These are phyloP conservation scores for Annulohypoxylon maeteangense DNA, from an alignment of 495 filamentous ascomycete species.

Conservation along the genomic window DNA sequence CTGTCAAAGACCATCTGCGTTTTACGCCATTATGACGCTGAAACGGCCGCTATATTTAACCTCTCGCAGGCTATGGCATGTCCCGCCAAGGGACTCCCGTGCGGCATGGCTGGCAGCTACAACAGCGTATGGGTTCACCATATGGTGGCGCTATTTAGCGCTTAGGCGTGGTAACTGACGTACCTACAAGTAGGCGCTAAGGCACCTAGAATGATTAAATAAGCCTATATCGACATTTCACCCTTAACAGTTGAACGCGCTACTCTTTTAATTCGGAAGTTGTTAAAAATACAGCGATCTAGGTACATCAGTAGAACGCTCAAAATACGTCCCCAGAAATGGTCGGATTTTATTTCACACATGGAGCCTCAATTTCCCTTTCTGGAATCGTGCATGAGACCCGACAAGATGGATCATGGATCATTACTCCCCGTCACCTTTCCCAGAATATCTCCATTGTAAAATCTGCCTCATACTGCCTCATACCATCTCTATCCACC, in stretches of 20 bases:
- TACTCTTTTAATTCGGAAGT: no score
- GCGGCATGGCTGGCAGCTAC: neutral
- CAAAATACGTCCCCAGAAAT: neutral
- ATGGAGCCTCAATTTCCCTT: neutral
- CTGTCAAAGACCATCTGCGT: neutral
- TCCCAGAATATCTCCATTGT: neutral
- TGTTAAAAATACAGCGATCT: neutral
- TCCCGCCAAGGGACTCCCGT: neutral
- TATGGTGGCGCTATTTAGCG: neutral
- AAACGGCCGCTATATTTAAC: conserved; percentile 9
- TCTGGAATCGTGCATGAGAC: neutral
- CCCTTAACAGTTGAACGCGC: no score
- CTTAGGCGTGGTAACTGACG: neutral
- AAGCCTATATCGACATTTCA: no score
- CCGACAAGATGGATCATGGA: neutral
- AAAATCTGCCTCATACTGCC: conserved; percentile 17
- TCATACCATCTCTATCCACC: neutral
- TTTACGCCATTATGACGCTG: neutral
- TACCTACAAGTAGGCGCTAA: no score
- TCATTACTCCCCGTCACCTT: neutral
- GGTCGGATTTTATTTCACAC: neutral
- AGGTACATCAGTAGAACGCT: neutral
- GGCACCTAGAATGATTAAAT: no score
- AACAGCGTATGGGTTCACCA: neutral
- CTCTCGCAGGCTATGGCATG: neutral